Percentiles rank a stretch among this genome's conserved stretches.
Evolutionary conservation across 495 filamentous ascomycete genomes (phyloP).

Genomic region (Apodospora peruviana): DNA sequence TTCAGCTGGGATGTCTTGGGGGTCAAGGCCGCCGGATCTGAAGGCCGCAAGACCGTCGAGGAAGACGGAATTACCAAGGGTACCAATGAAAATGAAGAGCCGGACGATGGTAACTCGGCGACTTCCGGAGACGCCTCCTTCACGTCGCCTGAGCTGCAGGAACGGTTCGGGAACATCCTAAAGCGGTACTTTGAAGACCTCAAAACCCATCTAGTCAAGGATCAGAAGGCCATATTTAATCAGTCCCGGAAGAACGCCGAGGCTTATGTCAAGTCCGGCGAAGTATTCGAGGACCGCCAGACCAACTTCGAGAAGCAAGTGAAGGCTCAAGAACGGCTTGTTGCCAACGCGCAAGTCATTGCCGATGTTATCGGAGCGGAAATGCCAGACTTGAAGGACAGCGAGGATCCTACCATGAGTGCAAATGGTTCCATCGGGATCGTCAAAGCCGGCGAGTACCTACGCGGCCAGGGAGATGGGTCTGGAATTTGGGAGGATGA

Average conservation of each 20-base stretch:
- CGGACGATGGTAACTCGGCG: slow-evolving; percentile 40
- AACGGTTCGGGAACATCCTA: slow-evolving; percentile 83
- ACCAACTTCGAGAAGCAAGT: slow-evolving; percentile 89
- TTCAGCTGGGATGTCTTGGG: slow-evolving; percentile 96
- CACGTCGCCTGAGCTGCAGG: slow-evolving; percentile 66
- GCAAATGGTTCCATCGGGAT: slow-evolving; percentile 80
- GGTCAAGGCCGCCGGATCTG: slow-evolving; percentile 58
- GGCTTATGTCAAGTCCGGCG: slow-evolving; percentile 96
- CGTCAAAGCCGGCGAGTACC: slow-evolving; percentile 88
- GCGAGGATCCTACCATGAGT: slow-evolving; percentile 58
- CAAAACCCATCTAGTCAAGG: slow-evolving; percentile 78
- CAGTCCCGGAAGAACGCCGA: slow-evolving; percentile 94
- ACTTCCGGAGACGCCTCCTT: slow-evolving; percentile 63
- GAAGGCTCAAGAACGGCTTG: slow-evolving; percentile 85
- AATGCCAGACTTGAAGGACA: slow-evolving; percentile 88
- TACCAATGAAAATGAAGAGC: slow-evolving; percentile 40
- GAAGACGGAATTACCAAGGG: slow-evolving; percentile 71
- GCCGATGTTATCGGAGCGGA: slow-evolving; percentile 85
- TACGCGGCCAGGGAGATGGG: slow-evolving; percentile 83
- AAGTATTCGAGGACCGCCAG: slow-evolving; percentile 97
- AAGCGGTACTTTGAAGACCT: slow-evolving; percentile 90
- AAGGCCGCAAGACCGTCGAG: slow-evolving; percentile 77
- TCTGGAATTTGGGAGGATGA: slow-evolving; percentile 99
- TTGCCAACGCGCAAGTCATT: slow-evolving; percentile 84
- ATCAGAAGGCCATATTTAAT: slow-evolving; percentile 75